Conservation (phyloP, 139 green algal species). For the Yamagishiella unicocca region DNA sequence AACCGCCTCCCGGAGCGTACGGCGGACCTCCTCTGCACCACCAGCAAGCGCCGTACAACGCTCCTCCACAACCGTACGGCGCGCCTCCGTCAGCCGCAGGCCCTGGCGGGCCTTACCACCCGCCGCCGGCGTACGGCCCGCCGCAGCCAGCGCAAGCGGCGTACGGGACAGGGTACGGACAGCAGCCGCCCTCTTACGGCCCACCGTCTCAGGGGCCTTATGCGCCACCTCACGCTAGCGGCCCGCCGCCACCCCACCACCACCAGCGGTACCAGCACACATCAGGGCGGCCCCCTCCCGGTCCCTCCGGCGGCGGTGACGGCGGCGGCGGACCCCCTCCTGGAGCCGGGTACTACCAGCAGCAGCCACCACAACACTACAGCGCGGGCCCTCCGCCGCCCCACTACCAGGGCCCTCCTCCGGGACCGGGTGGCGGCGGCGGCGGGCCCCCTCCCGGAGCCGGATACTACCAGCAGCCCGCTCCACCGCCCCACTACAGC, state of each 20-base stretch:
- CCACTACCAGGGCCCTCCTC: too few relatives aligned
- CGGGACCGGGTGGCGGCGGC: background rate
- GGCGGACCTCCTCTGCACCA: background rate
- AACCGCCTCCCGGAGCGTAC: background rate
- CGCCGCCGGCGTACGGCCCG: background rate
- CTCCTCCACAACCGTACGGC: background rate
- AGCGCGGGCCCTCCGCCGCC: background rate
- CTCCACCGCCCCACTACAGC: background rate
- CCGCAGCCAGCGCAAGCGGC: background rate
- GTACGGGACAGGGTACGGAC: slow-evolving; percentile 15
- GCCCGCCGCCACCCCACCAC: background rate
- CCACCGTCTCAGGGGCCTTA: background rate
- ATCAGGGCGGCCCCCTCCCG: background rate
- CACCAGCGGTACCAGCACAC: background rate
- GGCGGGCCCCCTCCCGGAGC: background rate
- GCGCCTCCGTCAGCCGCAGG: background rate
- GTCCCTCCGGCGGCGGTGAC: background rate
- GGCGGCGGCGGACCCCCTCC: background rate
- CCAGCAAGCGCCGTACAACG: background rate
- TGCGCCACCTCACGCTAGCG: background rate
- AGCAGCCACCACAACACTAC: background rate
- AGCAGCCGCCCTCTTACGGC: background rate
- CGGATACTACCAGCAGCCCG: background rate
- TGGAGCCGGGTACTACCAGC: background rate
- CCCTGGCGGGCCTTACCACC: background rate